Base-by-base conservation (phyloP, 805 yeast species). In the Zygotorulaspora danielsina region DNA sequence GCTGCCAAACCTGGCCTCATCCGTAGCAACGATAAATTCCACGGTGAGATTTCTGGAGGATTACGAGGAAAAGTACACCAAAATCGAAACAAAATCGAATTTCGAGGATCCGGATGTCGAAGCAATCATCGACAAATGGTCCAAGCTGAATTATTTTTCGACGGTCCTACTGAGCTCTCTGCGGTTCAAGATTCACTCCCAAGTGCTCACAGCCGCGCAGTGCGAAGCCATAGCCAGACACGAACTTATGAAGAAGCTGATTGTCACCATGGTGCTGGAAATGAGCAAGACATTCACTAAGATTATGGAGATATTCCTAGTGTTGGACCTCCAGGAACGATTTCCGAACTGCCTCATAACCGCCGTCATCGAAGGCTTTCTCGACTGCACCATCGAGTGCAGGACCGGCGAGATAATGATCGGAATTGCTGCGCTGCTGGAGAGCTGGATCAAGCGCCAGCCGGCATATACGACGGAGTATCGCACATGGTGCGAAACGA, bases 331-430 rank as follows among this genome's bases (percentile, higher is more conserved):
- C n/a, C 32, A 15, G 24, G 28, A 39, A 5, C 16, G 15, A 1
- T 25, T 45, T 7, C 34, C 42, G 6, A 36, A 38, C 27, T 13
- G 20, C 25, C 17, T 17, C 4, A 16, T 48, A 6, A 36, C 29
- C 13, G 20, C 32, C 4, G 22, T 30, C 15, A 18, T 49, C 18
- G 44, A 42, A 11, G 13, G 31, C n/a, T 37, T 49, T 9, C 37
- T 49, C 10, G 41, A 42, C 4, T 37, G 42, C 26, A 41, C 50
- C 2, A 34, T 46, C 10, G 50, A 49, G 32, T 38, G 45, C n/a
- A 29, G 38, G 13, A 38, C 45, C 9, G 45, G 47, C 8, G 53
- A 49, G 25, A 49, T 49, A 26, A 36, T 49, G 44, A 46, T 49
- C 10, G 50, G 50, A 3, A 25, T 46, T 3, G 46, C 44, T 10